Evolutionary conservation across 768 basidiomycete species (phyloP).

Genomic region (Pleurotus giganteus): DNA sequence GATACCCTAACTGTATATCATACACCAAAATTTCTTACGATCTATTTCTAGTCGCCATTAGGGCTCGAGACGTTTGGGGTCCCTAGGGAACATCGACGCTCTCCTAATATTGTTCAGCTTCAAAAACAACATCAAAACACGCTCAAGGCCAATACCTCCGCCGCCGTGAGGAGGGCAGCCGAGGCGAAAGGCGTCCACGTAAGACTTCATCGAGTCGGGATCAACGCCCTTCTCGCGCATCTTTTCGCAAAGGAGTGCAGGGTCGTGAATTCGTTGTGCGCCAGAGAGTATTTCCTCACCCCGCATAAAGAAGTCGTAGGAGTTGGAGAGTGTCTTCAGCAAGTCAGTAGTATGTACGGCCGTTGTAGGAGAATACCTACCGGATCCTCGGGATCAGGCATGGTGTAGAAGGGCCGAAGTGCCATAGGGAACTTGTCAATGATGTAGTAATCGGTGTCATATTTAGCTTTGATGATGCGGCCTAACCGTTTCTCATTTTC

Average conservation of each 20-base stretch:
- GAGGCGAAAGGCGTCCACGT: slow-evolving; percentile 92
- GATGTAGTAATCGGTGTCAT: slow-evolving; percentile 98
- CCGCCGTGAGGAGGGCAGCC: slow-evolving; percentile 97
- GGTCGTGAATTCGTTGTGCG: slow-evolving; percentile 96
- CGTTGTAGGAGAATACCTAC: slow-evolving; percentile 40
- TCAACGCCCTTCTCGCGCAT: slow-evolving; percentile 89
- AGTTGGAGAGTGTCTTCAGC: slow-evolving; percentile 83
- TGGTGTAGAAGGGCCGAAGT: slow-evolving; percentile 98
- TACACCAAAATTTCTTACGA: slow-evolving; percentile 2
- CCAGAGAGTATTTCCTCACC: slow-evolving; percentile 99
- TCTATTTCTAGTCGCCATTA: slow-evolving; percentile 29
- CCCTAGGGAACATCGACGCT: slow-evolving; percentile 93
- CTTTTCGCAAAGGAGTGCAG: slow-evolving; percentile 73
- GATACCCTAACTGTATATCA: no score
- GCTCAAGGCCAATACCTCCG: slow-evolving; percentile 93
- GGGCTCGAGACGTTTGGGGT: slow-evolving; percentile 92
- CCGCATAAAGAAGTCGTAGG: slow-evolving; percentile 99
- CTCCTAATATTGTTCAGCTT: slow-evolving; percentile 94
- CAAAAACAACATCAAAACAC: slow-evolving; percentile 96
- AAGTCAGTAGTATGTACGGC: slow-evolving; percentile 12
- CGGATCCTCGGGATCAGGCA: slow-evolving; percentile 92
- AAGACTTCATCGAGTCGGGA: slow-evolving; percentile 87
- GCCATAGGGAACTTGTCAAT: slow-evolving; percentile 98
- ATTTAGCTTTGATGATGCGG: slow-evolving; percentile 85
- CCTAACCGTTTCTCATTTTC: slow-evolving; percentile 95